A percentile compares a stretch with the other conserved stretches of the same genome.
Conservation (phyloP, 352 stramenopile species). For the Globisporangium spinosum region DNA sequence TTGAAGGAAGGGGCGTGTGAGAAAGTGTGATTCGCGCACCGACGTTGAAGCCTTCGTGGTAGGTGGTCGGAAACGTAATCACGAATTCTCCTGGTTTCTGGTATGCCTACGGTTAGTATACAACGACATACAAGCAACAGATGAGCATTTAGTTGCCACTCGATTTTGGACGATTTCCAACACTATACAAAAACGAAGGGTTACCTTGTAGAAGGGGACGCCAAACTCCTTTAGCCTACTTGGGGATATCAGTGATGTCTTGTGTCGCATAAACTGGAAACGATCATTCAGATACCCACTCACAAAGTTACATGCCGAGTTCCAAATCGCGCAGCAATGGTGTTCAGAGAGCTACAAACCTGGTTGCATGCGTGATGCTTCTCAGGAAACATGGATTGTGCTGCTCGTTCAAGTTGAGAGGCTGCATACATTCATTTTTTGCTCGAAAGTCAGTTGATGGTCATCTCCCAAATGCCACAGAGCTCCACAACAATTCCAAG, state of each 20-base stretch:
- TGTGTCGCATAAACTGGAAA: slow-evolving; percentile 89
- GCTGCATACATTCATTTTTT: slow-evolving; percentile 17
- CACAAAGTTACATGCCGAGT: neutral
- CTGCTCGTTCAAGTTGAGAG: slow-evolving; percentile 76
- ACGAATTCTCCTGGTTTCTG: slow-evolving; percentile 90
- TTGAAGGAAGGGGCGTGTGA: neutral
- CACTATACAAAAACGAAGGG: neutral
- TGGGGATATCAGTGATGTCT: slow-evolving; percentile 90
- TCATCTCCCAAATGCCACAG: neutral
- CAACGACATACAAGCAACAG: neutral
- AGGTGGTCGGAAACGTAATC: slow-evolving; percentile 89
- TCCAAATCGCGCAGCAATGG: neutral
- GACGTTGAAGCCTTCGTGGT: slow-evolving; percentile 89
- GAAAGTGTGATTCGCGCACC: slow-evolving; percentile 29
- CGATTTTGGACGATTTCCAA: no score
- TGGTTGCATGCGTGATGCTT: slow-evolving; percentile 80
- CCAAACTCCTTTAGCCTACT: slow-evolving; percentile 73
- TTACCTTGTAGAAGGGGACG: slow-evolving; percentile 73
- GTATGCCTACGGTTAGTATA: slow-evolving; percentile 32
- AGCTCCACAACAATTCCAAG: neutral
- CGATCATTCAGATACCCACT: neutral
- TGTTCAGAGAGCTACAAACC: slow-evolving; percentile 21
- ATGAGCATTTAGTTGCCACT: no score
- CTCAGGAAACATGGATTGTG: slow-evolving; percentile 85
- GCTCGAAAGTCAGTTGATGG: neutral